Conservation (phyloP, 78 protist genomes). For the Diacronema lutheri region DNA sequence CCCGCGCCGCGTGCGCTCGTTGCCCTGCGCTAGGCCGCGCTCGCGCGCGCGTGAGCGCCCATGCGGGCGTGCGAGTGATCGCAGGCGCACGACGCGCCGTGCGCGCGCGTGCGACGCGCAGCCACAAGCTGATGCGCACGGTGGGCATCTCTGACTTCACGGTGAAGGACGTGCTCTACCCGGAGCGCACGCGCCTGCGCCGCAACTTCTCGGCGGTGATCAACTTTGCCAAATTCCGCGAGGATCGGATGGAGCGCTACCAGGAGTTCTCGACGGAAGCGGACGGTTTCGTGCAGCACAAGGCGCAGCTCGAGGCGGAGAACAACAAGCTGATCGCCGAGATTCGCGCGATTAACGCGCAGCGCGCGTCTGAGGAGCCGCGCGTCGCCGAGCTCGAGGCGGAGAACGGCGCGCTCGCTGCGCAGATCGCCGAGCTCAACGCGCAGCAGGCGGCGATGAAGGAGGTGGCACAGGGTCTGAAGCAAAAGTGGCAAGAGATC, state of each 20-base stretch:
- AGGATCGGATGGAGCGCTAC: neutral
- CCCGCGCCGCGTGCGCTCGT: neutral
- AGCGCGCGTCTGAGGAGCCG: neutral
- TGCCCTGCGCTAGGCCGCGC: no score
- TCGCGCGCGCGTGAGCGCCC: no score
- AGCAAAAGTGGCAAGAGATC: neutral
- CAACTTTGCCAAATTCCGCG: neutral
- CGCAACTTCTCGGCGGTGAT: slow-evolving; percentile 1
- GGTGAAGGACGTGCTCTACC: neutral
- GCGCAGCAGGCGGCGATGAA: neutral
- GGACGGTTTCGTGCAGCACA: neutral
- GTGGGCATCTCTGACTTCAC: neutral
- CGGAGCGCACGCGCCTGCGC: neutral
- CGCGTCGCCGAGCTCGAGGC: neutral
- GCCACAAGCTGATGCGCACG: neutral
- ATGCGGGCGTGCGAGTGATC: no score
- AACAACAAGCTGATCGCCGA: neutral
- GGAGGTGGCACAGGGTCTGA: neutral
- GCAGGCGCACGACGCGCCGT: no score
- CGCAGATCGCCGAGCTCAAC: neutral
- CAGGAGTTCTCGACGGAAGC: neutral
- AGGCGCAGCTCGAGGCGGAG: neutral
- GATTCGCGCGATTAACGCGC: neutral
- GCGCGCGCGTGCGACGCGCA: neutral
- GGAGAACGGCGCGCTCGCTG: neutral